Percentiles rank a stretch among this genome's conserved stretches.
Evolutionary conservation across 192 early-diverging fungal genomes (phyloP).

Genomic region (Backusella westeae): DNA sequence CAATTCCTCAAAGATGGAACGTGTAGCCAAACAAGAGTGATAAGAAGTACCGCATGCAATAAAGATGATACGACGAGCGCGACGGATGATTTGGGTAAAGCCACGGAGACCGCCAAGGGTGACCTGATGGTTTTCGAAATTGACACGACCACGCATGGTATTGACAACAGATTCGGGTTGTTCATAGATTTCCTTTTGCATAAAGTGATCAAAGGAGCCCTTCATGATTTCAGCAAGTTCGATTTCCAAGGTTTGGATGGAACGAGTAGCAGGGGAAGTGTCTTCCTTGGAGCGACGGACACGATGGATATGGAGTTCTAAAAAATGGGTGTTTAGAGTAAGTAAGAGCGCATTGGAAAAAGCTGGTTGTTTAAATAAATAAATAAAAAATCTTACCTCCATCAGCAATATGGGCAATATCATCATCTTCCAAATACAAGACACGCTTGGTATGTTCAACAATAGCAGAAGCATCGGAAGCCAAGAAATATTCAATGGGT

Average conservation of each 20-base stretch:
- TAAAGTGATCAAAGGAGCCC: constrained; percentile 96
- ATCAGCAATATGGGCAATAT: constrained; percentile 93
- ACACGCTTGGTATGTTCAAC: constrained; percentile 99
- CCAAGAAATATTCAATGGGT: constrained; percentile 98
- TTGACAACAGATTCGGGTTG: constrained; percentile 99
- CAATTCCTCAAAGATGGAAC: constrained; percentile 96
- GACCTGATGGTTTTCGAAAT: constrained; percentile 91
- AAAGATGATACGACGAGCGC: constrained; percentile 95
- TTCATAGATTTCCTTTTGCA: constrained; percentile 99
- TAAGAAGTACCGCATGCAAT: constrained; percentile 96
- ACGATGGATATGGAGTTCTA: constrained; percentile 96
- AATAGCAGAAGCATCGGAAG: constrained; percentile 96
- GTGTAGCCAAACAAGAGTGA: constrained; percentile 94
- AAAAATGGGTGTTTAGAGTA: too few species aligned
- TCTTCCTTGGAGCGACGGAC: constrained; percentile 89
- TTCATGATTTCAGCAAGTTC: constrained; percentile 99
- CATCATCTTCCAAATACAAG: constrained; percentile 97
- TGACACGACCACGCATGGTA: constrained; percentile 99
- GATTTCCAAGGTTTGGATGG: constrained; percentile 98
- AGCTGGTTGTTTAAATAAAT: neutral
- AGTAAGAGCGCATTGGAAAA: neutral
- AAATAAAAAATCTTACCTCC: constrained; percentile 37
- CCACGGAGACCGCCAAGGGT: constrained; percentile 92
- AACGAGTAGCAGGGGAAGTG: constrained; percentile 80
- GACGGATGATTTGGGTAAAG: constrained; percentile 89